Conservation (phyloP, 2,329 filamentous ascomycete species). For the Penicillium sp. region DNA sequence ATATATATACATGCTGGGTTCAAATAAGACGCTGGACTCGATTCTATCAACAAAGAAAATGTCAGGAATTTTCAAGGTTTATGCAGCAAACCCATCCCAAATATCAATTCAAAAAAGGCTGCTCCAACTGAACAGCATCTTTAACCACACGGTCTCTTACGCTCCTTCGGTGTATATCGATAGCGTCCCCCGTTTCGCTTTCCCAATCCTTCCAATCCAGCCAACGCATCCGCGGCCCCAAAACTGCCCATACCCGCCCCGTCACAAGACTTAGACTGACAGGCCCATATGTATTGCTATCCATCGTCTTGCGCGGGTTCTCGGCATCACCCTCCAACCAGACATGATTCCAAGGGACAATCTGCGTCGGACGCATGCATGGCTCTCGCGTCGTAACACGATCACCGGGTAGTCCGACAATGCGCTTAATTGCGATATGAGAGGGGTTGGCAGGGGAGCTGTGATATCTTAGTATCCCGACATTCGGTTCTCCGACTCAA, state of each 20-base stretch:
- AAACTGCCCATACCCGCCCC: slow-evolving; percentile 70
- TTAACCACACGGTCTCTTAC: slow-evolving; percentile 40
- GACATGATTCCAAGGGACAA: slow-evolving; percentile 79
- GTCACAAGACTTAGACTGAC: slow-evolving; percentile 73
- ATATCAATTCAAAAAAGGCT: slow-evolving; percentile 25
- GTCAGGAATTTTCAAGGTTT: neutral
- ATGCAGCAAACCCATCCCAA: neutral
- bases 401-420: slow-evolving; percentile 81
- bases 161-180: slow-evolving; percentile 34
- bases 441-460: slow-evolving; percentile 74
- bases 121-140: slow-evolving; percentile 38
- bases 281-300: slow-evolving; percentile 91
- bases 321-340: slow-evolving; percentile 91
- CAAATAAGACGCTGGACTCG: neutral
- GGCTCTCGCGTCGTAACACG: slow-evolving; percentile 66
- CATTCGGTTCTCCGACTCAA: neutral
- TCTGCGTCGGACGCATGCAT: slow-evolving; percentile 54
- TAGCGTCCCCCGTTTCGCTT: slow-evolving; percentile 23
- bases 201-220: slow-evolving; percentile 43
- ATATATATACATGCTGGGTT: slow-evolving; percentile 13
- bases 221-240: slow-evolving; percentile 60
- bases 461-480: neutral
- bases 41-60: slow-evolving; percentile 5
- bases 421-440: slow-evolving; percentile 73
- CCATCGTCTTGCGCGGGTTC: slow-evolving; percentile 66